Evolutionary conservation across 768 basidiomycete genomes (phyloP).

Genomic region (Agaricus sinodeliciosus): DNA sequence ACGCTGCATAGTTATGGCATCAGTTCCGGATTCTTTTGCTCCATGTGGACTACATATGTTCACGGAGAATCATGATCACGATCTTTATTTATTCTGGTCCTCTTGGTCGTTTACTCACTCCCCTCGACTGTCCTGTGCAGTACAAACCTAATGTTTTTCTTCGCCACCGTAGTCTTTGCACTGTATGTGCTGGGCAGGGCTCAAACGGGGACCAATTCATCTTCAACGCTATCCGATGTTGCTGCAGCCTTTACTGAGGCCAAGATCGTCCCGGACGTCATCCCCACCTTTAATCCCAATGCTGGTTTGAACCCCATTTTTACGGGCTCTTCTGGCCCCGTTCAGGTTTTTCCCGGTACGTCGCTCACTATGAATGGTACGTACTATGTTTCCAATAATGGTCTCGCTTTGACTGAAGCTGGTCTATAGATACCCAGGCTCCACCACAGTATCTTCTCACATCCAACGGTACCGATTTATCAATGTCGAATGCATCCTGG

Average conservation of each 20-base stretch:
- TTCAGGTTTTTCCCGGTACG: constrained; percentile 30
- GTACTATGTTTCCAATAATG: constrained; percentile 6
- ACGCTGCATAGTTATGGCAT: not conserved
- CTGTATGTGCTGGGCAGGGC: constrained; percentile 1
- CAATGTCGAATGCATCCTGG: constrained; percentile 21
- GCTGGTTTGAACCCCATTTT: constrained; percentile 31
- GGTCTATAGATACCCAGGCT: constrained; percentile 24
- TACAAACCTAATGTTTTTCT: not conserved
- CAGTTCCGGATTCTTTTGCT: not conserved
- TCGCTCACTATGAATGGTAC: constrained; percentile 30
- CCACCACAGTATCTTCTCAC: constrained; percentile 26
- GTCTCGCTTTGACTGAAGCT: not conserved
- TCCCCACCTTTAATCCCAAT: constrained; percentile 31
- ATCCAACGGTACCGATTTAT: constrained; percentile 17
- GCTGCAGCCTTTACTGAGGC: constrained; percentile 28
- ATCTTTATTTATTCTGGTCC: too few species aligned
- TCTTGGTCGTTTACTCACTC: too few species aligned
- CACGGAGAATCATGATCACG: too few species aligned
- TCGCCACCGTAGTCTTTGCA: not conserved
- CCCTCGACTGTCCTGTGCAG: too few species aligned
- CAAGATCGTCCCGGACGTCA: constrained; percentile 33
- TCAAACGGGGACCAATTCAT: not conserved
- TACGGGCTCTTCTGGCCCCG: constrained; percentile 21
- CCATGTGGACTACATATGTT: too few species aligned
- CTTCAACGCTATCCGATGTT: constrained; percentile 15